Base-by-base conservation (phyloP, 306 rosid species). In the Vigna nakashimae region DNA sequence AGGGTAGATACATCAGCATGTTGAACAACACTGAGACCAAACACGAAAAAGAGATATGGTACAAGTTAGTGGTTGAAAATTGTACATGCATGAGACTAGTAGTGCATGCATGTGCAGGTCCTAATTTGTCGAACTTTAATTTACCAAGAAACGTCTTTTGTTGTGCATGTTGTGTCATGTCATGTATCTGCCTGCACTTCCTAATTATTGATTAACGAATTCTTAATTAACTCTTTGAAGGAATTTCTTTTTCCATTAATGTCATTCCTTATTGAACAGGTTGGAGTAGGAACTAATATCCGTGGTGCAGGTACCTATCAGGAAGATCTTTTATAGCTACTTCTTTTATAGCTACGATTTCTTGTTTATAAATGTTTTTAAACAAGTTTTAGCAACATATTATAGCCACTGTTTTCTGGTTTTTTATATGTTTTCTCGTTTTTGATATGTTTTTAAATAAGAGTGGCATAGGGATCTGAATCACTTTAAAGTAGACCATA, bases 111-210 rank as follows among this genome's bases (percentile, higher is more conserved):
- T 84, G 89, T 79, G 76, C 1, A 0, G 82, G 59, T 75, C 60
- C 75, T 71, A 53, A 56, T 74, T 65, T 53, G 64, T 40, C 6
- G 26, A 81, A 62, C 64, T 42, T 63, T 75, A 77, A 74, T 56
- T 83, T 80, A 69, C 53, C 70, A 70, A 82, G 90, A 87, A 46
- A 76, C 26, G 89, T 90, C 88, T 55, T 77, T 80, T 0, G 13
- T 45, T 77, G 76, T 49, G 43, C 80, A 58, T 64, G 74, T 64
- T 36, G 14, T 74, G 86, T 90, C 91, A 79, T 76, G 55, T 78
- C 71, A 63, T 11, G 64, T 58, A 58, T 58, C 64, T 58, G 38
- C 38, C 64, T 4, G 0, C 16, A 11, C n/a, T 58, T 59, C 11
- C 11, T 77, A 43, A 60, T 80, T 58, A 79, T 64, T 69, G 17